Evolutionary conservation across 2,329 filamentous ascomycete genomes (phyloP).

Genomic region (Hymenoscyphus fructigenus): DNA sequence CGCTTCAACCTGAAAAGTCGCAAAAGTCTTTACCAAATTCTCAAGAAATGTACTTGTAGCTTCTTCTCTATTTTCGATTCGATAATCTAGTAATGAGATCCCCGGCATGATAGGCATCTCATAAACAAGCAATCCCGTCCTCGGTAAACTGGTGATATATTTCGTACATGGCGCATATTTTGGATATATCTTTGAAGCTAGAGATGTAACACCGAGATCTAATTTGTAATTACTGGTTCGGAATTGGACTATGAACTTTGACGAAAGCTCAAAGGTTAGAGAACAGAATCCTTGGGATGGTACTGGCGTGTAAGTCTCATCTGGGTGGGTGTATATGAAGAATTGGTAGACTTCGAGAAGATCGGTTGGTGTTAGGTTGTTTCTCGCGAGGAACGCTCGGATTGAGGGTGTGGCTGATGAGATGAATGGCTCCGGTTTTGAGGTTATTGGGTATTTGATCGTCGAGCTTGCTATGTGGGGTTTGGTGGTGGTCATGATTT

Average conservation of each 20-base stretch:
- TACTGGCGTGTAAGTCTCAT: constrained; percentile 35
- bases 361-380: constrained; percentile 24
- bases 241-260: constrained; percentile 48
- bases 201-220: constrained; percentile 39
- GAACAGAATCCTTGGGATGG: constrained; percentile 52
- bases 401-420: constrained; percentile 13
- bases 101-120: constrained; percentile 45
- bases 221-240: constrained; percentile 45
- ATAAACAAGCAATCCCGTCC: constrained; percentile 39
- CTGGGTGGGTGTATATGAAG: constrained; percentile 36
- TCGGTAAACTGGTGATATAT: constrained; percentile 39
- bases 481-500: neutral
- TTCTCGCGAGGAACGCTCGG: constrained; percentile 31
- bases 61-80: neutral
- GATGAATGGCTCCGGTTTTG: neutral
- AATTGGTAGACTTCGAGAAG: constrained; percentile 37
- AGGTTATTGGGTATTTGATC: neutral
- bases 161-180: constrained; percentile 44
- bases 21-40: neutral
- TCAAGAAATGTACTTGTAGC: neutral
- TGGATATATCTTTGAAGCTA: constrained; percentile 44
- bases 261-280: constrained; percentile 46
- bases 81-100: constrained; percentile 39
- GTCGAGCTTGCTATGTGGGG: neutral
- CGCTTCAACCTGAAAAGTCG: neutral